phyloP scores from a whole-genome alignment of 345 rosid species.

The Aethionema arabicum region DNA sequence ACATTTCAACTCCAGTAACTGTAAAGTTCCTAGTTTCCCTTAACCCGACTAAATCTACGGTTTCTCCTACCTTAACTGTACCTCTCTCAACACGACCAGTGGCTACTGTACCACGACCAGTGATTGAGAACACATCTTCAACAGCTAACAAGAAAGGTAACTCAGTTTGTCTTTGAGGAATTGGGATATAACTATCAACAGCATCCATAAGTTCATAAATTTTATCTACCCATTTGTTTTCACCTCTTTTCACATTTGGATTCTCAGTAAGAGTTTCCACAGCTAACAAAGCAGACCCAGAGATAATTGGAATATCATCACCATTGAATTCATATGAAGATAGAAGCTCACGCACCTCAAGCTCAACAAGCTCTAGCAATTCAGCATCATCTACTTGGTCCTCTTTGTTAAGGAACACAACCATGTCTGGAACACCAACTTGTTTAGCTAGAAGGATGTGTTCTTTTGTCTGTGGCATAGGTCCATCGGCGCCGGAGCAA shows the following conservation, averaged over 20 bases:
- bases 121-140: slow-evolving; percentile 90
- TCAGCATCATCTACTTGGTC: slow-evolving; percentile 94
- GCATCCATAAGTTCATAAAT: slow-evolving; percentile 89
- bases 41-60: slow-evolving; percentile 80
- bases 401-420: slow-evolving; percentile 82
- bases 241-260: slow-evolving; percentile 67
- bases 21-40: slow-evolving; percentile 69
- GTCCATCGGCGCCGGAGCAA: slow-evolving; percentile 83
- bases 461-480: slow-evolving; percentile 94
- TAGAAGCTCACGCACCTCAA: slow-evolving; percentile 92
- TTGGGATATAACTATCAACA: slow-evolving; percentile 80
- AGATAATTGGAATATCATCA: slow-evolving; percentile 77
- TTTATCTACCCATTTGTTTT: slow-evolving; percentile 86
- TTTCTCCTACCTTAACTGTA: slow-evolving; percentile 67
- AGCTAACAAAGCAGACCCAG: slow-evolving; percentile 86
- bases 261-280: slow-evolving; percentile 73
- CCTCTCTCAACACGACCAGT: slow-evolving; percentile 95
- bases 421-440: slow-evolving; percentile 91
- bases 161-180: slow-evolving; percentile 80
- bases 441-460: slow-evolving; percentile 85
- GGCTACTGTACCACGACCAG: slow-evolving; percentile 90
- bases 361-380: slow-evolving; percentile 81
- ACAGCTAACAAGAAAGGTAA: slow-evolving; percentile 83
- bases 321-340: slow-evolving; percentile 81
- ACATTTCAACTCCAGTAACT: slow-evolving; percentile 88